phyloP scores from a whole-genome alignment of 2,329 filamentous ascomycete species.

The Arthroderma sp. region DNA sequence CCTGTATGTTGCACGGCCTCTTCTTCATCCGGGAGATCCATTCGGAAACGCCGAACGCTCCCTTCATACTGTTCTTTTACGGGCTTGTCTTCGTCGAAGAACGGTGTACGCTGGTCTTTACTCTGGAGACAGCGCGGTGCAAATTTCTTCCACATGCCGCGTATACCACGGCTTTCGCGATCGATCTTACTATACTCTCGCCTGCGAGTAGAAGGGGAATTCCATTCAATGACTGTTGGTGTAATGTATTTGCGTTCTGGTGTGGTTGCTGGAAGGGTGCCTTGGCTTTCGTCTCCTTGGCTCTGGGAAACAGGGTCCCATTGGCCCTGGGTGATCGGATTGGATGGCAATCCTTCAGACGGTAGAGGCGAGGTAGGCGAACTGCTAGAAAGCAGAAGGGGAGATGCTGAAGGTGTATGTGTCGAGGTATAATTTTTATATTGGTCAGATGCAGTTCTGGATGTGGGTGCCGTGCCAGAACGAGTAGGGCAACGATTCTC shows the following conservation, averaged over 20 bases:
- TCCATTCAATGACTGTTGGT: conserved; percentile 35
- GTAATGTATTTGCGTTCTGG: conserved; percentile 15
- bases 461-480: no score
- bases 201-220: conserved; percentile 29
- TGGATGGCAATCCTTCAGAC: conserved; percentile 2
- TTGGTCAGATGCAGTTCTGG: no score
- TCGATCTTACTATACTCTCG: conserved; percentile 43
- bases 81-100: conserved; percentile 28
- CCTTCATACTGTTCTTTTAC: conserved; percentile 29
- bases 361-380: conserved; percentile 44
- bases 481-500: no score
- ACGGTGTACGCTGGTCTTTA: conserved; percentile 22
- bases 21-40: conserved; percentile 28
- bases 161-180: conserved; percentile 28
- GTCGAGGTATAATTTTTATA: background rate
- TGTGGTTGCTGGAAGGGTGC: background rate
- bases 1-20: no score
- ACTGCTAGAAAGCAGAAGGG: conserved; percentile 81
- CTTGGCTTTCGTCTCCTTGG: background rate
- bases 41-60: conserved; percentile 32
- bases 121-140: conserved; percentile 29
- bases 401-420: conserved; percentile 91
- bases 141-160: conserved; percentile 29
- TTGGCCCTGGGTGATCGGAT: background rate
- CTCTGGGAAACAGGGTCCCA: conserved; percentile 2